A percentile compares a stretch with the other conserved stretches of the same genome.
Evolutionary conservation across 2,329 filamentous ascomycete species (phyloP).

Genomic region (Ceratocystis huliohia): DNA sequence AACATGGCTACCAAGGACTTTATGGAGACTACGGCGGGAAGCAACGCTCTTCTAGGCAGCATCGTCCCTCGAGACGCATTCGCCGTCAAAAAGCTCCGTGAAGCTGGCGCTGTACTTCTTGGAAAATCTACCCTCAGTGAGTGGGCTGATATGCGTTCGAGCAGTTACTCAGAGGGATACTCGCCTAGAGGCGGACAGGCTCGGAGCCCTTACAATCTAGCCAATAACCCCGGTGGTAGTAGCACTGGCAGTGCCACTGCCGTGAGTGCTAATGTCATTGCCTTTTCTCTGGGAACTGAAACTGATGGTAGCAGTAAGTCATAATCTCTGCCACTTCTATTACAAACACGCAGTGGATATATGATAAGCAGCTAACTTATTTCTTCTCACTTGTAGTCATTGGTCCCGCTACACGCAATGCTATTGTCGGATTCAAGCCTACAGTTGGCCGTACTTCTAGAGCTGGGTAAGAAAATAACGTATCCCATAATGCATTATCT

Average conservation of each 20-base stretch:
- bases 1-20: slow-evolving; percentile 56
- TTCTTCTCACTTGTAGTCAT: slow-evolving; percentile 37
- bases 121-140: slow-evolving; percentile 60
- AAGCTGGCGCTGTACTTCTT: slow-evolving; percentile 55
- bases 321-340: not conserved
- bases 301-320: slow-evolving; percentile 50
- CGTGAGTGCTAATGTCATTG: slow-evolving; percentile 49
- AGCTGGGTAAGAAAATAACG: slow-evolving; percentile 27
- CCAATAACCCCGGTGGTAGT: slow-evolving; percentile 54
- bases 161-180: slow-evolving; percentile 56
- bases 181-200: slow-evolving; percentile 51
- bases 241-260: slow-evolving; percentile 54
- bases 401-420: slow-evolving; percentile 56
- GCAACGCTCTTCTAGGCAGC: slow-evolving; percentile 51
- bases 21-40: slow-evolving; percentile 63
- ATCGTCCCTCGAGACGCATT: slow-evolving; percentile 55
- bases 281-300: slow-evolving; percentile 59
- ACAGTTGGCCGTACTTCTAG: slow-evolving; percentile 61
- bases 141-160: slow-evolving; percentile 61
- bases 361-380: not conserved
- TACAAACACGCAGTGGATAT: not conserved
- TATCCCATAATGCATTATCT: not conserved
- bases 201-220: slow-evolving; percentile 55
- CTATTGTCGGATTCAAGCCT: slow-evolving; percentile 61
- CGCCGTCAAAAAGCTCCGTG: slow-evolving; percentile 48